Evolutionary conservation across 73 alveolate species (phyloP), one percentile per base, ranked within the genome.

Genomic region (Paraurostyla sp.): DNA sequence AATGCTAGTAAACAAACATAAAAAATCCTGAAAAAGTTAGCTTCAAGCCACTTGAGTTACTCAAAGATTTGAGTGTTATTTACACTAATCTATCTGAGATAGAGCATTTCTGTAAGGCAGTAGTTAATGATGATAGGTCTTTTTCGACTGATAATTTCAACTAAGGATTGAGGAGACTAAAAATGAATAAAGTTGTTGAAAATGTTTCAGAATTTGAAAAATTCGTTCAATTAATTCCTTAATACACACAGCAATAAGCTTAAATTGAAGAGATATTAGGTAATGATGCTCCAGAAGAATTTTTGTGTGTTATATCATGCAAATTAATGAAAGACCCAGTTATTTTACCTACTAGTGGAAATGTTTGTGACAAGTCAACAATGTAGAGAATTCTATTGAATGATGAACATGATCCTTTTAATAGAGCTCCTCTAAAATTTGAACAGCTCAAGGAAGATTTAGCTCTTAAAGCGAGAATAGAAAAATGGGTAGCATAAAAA

Each of bases 261-360:
- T 78, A 63, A 11, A 18, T 56, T 59, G 94, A 93, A 88, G 94
- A 71, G 87, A 91, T 54, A 35, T 84, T 50, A 52, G 80, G 68
- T 36, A 46, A 46, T 63, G 91, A 83, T 50, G 93, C 92, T 0
- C 98, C 98, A 0, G 98, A 94, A 0, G 97, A 83, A 40, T 94
- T 94, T 68, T 33, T 93, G 0, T 92, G 97, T 65, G 90, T 93
- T 0, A 60, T 94, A 0, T 52, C 95, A 16, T 93, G 68, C 42
- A 80, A 83, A 50, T 62, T 89, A n/a, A 93, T 94, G 96, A 81
- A 83, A 63, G 94, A 89, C 46, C 98, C 98, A 43, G 95, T 94
- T 0, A 51, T 25, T 9, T 68, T 94, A 23, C 98, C 98, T 41
- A 93, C 96, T 7, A 56, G 92, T 49, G 95, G 95, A 27, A 71